Percentiles rank a stretch among this genome's conserved stretches.
These are phyloP conservation scores for Tieghemostelium lacteum DNA, from an alignment of 78 protist genomes.

Conservation along the genomic window DNA sequence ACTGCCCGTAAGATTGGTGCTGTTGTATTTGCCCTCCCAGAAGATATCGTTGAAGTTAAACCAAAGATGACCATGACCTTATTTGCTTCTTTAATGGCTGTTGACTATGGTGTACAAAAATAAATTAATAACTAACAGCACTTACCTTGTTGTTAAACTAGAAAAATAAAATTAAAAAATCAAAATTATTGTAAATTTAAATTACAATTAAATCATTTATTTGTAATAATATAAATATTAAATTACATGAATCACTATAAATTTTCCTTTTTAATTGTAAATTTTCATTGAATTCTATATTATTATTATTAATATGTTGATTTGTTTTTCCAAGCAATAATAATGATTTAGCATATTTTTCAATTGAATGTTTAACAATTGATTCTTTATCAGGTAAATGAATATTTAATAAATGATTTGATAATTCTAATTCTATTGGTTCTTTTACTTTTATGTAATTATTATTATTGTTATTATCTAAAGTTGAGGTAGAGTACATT, in stretches of 20 bases:
- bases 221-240: too few relatives aligned
- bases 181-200: too few relatives aligned
- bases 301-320: too few relatives aligned
- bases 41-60: conserved; percentile 89
- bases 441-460: neutral
- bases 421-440: neutral
- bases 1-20: conserved; percentile 96
- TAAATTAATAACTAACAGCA: neutral
- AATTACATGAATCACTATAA: too few relatives aligned
- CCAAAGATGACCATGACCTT: conserved; percentile 78
- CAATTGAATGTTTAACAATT: neutral
- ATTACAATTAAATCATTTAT: too few relatives aligned
- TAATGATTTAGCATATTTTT: neutral
- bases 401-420: neutral
- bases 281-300: too few relatives aligned
- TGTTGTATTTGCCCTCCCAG: conserved; percentile 92
- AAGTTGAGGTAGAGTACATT: neutral
- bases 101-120: conserved; percentile 3
- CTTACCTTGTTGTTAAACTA: too few relatives aligned
- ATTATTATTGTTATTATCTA: neutral
- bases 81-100: conserved; percentile 78
- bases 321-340: neutral
- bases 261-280: too few relatives aligned
- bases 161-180: too few relatives aligned
- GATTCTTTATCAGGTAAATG: neutral